Percentiles rank a stretch among this genome's conserved stretches.
Evolutionary conservation across 352 stramenopile genomes (phyloP).

Genomic region (Pythium monospermum): DNA sequence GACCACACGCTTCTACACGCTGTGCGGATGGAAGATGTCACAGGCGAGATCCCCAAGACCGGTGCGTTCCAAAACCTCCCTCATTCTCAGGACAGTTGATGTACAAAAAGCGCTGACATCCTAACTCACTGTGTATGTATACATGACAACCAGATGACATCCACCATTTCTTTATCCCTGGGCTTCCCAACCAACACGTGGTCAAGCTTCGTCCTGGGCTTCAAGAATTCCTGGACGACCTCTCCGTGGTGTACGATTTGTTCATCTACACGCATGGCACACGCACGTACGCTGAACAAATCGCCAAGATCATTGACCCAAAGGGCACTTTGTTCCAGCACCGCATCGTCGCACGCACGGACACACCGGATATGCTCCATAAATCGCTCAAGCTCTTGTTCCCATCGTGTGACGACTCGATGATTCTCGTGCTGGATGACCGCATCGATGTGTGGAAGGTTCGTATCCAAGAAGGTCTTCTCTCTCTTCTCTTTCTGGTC

Average conservation of each 20-base stretch:
- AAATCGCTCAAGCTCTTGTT: constrained; percentile 87
- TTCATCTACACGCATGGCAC: constrained; percentile 96
- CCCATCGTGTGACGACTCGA: constrained; percentile 80
- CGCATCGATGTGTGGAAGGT: constrained; percentile 82
- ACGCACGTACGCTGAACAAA: constrained; percentile 91
- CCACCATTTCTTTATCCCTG: constrained; percentile 73
- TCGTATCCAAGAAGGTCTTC: neutral
- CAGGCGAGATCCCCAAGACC: constrained; percentile 46
- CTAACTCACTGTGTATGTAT: neutral
- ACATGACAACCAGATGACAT: constrained; percentile 48
- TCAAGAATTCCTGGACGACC: constrained; percentile 80
- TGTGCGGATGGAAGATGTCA: constrained; percentile 67
- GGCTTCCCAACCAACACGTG: constrained; percentile 77
- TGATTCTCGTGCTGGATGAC: constrained; percentile 85
- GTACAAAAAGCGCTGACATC: no score
- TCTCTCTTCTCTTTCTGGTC: no score
- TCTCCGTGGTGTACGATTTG: constrained; percentile 87
- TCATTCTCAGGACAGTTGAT: no score
- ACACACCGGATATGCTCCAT: constrained; percentile 83
- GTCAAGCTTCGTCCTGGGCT: constrained; percentile 92
- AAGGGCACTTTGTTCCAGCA: constrained; percentile 77
- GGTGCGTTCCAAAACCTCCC: no score
- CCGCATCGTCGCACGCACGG: constrained; percentile 82
- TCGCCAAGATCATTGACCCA: constrained; percentile 91
- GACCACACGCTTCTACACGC: constrained; percentile 97